A percentile compares a stretch with the other conserved stretches of the same genome.
These are phyloP conservation scores for Citeromyces matritensis DNA, from an alignment of 805 yeast genomes.

Conservation along the genomic window DNA sequence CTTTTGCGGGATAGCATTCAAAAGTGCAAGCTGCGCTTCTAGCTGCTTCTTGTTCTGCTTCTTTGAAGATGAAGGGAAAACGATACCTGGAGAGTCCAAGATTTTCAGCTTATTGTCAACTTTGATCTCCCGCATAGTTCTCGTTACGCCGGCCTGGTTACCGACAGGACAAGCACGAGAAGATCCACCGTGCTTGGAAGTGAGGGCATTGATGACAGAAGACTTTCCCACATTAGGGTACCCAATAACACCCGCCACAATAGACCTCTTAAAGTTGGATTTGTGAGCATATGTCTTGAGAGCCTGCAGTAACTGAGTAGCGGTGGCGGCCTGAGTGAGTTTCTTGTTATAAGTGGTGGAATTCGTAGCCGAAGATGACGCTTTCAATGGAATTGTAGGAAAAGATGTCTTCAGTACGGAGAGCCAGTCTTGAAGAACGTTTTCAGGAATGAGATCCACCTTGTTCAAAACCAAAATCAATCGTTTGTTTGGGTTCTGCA, in stretches of 20 bases:
- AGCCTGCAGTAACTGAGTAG: constrained; percentile 60
- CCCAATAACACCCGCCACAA: constrained; percentile 91
- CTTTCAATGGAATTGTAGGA: constrained; percentile 85
- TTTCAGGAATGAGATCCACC: constrained; percentile 83
- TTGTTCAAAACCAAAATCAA: constrained; percentile 79
- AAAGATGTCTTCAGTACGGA: constrained; percentile 63
- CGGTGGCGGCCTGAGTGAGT: constrained; percentile 56
- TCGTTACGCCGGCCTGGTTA: constrained; percentile 95
- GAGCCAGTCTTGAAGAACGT: constrained; percentile 74
- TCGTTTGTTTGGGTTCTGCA: constrained; percentile 69
- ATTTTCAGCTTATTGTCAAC: constrained; percentile 80
- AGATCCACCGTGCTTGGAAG: constrained; percentile 62
- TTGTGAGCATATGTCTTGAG: constrained; percentile 76
- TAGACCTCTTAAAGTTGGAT: constrained; percentile 75
- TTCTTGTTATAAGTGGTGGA: constrained; percentile 58
- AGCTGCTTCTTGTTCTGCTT: constrained; percentile 42
- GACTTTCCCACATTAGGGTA: constrained; percentile 97
- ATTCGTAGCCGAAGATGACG: constrained; percentile 61
- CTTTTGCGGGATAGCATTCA: constrained; percentile 84
- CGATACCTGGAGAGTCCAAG: constrained; percentile 95
- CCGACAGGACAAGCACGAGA: constrained; percentile 88
- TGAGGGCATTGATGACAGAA: constrained; percentile 80
- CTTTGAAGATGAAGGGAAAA: constrained; percentile 55
- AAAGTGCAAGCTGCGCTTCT: constrained; percentile 77
- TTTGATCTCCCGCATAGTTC: constrained; percentile 81